A percentile compares a stretch with the other conserved stretches of the same genome.
These are phyloP conservation scores for Colletotrichum lindemuthianum DNA, from an alignment of 2,329 filamentous ascomycete genomes.

Conservation along the genomic window DNA sequence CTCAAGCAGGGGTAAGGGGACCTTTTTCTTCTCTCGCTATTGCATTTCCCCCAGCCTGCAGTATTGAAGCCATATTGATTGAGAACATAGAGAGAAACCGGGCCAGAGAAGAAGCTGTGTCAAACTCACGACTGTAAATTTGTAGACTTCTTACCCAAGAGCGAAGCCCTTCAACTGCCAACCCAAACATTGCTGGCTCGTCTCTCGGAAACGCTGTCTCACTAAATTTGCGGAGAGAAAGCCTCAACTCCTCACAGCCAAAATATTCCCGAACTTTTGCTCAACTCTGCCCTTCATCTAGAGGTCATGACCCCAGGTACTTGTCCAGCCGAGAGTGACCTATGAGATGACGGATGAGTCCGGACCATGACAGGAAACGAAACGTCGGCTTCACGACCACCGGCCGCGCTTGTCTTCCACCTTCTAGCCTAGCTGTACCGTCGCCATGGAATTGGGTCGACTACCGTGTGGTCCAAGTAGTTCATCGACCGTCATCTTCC, in stretches of 20 bases:
- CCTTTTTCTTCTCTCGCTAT: background rate
- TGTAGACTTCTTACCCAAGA: background rate
- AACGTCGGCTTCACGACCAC: background rate
- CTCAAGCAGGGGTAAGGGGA: constrained; percentile 14
- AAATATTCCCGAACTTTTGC: constrained; percentile 11
- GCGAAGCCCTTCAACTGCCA: constrained; percentile 10
- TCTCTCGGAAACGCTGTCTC: background rate
- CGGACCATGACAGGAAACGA: background rate
- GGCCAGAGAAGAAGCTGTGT: too few species aligned
- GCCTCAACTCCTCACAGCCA: constrained; percentile 1
- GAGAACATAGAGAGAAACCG: background rate
- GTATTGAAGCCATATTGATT: background rate
- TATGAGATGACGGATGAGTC: constrained; percentile 14
- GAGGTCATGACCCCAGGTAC: background rate
- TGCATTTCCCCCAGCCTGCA: background rate
- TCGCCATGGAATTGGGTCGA: background rate
- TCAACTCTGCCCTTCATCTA: background rate
- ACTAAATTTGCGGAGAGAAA: background rate
- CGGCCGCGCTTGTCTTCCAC: background rate
- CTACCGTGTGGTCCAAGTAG: constrained; percentile 8
- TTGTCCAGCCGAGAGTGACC: constrained; percentile 1
- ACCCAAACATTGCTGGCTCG: constrained; percentile 10
- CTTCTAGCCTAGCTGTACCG: background rate
- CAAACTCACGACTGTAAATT: too few species aligned
- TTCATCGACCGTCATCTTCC: background rate